Percentiles rank a stretch among this genome's conserved stretches.
phyloP scores from a whole-genome alignment of 2,329 filamentous ascomycete genomes.

The Fusarium sp. region DNA sequence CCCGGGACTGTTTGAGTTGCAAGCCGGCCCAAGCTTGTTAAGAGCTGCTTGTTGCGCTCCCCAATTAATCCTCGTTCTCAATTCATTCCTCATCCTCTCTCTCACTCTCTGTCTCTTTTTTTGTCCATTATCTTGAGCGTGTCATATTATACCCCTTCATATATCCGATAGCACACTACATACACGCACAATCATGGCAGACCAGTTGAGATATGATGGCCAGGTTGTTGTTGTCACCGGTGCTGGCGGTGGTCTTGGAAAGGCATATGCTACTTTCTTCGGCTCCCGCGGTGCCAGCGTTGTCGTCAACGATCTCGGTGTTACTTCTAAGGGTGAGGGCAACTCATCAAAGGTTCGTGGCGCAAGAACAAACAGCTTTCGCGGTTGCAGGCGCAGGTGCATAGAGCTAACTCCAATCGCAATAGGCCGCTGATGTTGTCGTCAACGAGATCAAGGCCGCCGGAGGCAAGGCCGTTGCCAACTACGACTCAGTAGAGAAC shows the following conservation, averaged over 20 bases:
- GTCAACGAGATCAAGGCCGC: constrained; percentile 86
- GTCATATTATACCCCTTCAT: constrained; percentile 31
- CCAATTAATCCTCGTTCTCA: constrained; percentile 6
- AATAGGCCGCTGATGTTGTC: constrained; percentile 82
- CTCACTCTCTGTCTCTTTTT: constrained; percentile 13
- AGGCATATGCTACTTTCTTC: constrained; percentile 90
- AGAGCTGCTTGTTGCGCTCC: constrained; percentile 43
- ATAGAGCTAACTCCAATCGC: constrained; percentile 42
- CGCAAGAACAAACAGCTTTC: neutral
- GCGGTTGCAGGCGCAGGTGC: constrained; percentile 16
- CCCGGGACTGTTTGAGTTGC: constrained; percentile 29
- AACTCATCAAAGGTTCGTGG: constrained; percentile 81
- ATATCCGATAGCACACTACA: constrained; percentile 30
- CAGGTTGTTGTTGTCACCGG: constrained; percentile 88
- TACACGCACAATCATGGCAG: constrained; percentile 65
- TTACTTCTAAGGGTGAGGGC: constrained; percentile 93
- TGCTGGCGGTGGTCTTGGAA: constrained; percentile 83
- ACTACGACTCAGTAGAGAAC: constrained; percentile 95
- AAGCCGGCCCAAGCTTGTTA: constrained; percentile 48
- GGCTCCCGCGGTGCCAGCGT: constrained; percentile 91
- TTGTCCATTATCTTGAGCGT: constrained; percentile 36
- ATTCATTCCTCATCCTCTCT: constrained; percentile 13
- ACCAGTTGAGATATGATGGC: constrained; percentile 83
- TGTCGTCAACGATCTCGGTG: constrained; percentile 96
- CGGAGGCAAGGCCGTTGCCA: constrained; percentile 95